phyloP scores from a whole-genome alignment of 768 basidiomycete species.

The Phanerochaete carnosa region DNA sequence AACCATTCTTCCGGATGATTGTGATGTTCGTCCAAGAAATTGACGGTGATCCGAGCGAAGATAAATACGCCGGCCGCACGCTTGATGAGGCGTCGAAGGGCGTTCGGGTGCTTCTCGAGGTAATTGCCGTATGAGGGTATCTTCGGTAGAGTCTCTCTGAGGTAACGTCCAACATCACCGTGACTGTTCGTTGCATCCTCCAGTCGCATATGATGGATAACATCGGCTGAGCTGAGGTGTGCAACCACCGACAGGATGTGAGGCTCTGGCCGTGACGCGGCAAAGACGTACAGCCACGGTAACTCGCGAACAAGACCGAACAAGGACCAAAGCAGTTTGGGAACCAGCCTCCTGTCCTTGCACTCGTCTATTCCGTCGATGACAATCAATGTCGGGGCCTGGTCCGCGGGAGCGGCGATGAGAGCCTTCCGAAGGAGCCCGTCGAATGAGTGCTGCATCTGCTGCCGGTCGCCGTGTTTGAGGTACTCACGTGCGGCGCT shows the following conservation, averaged over 20 bases:
- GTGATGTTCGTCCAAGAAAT: neutral
- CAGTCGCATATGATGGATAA: neutral
- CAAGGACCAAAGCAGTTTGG: neutral
- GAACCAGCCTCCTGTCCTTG: neutral
- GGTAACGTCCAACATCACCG: neutral
- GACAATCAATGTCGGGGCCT: neutral
- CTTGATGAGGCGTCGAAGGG: neutral
- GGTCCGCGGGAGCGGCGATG: no score
- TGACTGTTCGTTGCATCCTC: neutral
- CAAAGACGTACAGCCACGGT: neutral
- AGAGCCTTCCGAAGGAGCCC: neutral
- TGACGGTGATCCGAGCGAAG: neutral
- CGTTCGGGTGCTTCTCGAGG: neutral
- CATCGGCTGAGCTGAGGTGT: no score
- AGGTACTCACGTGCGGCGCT: no score
- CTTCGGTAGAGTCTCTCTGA: neutral
- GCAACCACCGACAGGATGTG: no score
- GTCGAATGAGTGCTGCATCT: neutral
- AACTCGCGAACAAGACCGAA: neutral
- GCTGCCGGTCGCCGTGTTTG: neutral
- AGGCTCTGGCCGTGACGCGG: neutral
- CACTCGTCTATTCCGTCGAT: neutral
- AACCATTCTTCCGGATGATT: neutral
- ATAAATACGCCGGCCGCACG: neutral
- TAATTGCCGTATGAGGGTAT: neutral